A percentile compares a stretch with the other conserved stretches of the same genome.
Conservation (phyloP, 116 monocot species). For the Posidonia oceanica region DNA sequence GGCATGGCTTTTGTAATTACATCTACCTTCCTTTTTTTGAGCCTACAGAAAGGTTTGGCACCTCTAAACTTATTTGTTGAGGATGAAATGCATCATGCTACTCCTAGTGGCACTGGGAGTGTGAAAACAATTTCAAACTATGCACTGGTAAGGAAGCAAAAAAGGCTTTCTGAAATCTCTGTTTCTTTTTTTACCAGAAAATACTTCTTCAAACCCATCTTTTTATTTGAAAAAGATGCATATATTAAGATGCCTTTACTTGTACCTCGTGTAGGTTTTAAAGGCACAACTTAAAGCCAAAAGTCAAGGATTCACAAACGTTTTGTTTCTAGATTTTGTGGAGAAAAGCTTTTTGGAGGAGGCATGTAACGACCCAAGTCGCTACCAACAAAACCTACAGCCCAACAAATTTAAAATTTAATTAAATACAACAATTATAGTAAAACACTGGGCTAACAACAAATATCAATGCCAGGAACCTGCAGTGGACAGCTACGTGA, state of each 20-base stretch:
- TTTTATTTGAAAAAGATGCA: not conserved
- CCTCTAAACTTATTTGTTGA: slow-evolving; percentile 75
- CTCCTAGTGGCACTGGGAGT: slow-evolving; percentile 77
- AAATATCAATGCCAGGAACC: no score
- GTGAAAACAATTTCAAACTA: slow-evolving; percentile 88
- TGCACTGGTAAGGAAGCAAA: slow-evolving; percentile 37
- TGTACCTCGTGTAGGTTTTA: slow-evolving; percentile 31
- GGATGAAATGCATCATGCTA: slow-evolving; percentile 65
- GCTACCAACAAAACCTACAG: no score
- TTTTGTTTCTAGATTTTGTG: slow-evolving; percentile 60
- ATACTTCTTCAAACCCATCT: no score
- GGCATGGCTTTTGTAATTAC: not conserved
- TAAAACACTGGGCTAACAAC: no score
- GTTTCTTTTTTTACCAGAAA: not conserved
- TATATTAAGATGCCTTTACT: not conserved
- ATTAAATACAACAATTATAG: no score
- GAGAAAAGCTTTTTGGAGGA: slow-evolving; percentile 70
- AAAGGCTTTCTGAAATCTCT: no score
- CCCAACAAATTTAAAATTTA: no score
- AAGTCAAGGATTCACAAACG: slow-evolving; percentile 56
- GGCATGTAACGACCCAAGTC: no score
- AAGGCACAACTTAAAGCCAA: slow-evolving; percentile 64
- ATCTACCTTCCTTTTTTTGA: not conserved
- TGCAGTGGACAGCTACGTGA: no score
- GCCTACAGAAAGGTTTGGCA: slow-evolving; percentile 42